Evolutionary conservation across 2,329 filamentous ascomycete species (phyloP).

Genomic region (Arthrobotrys sphaeroides): DNA sequence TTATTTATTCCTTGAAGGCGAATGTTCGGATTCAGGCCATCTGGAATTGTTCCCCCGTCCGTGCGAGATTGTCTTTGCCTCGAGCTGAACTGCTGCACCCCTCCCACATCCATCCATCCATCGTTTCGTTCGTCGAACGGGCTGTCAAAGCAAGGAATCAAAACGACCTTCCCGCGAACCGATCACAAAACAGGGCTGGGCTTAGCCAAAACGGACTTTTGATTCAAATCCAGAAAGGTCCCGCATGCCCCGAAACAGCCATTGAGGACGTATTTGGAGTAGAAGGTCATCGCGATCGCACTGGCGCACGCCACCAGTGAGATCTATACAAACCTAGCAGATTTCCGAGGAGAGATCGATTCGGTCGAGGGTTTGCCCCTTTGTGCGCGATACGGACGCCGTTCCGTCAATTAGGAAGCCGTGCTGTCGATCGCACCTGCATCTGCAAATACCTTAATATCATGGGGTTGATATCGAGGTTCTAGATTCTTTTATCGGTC

Average conservation of each 20-base stretch:
- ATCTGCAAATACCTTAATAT: slow-evolving; percentile 24
- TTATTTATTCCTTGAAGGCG: not conserved
- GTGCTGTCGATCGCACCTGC: slow-evolving; percentile 42
- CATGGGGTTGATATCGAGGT: slow-evolving; percentile 27
- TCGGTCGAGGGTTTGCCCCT: slow-evolving; percentile 8
- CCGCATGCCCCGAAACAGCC: slow-evolving; percentile 28
- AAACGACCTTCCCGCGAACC: slow-evolving; percentile 11
- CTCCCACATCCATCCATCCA: too few relatives aligned
- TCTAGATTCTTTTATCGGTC: slow-evolving; percentile 47
- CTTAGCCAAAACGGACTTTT: slow-evolving; percentile 25
- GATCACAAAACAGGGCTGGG: slow-evolving; percentile 31
- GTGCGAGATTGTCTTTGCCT: slow-evolving; percentile 25
- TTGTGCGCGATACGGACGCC: slow-evolving; percentile 37
- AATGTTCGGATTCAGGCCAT: not conserved
- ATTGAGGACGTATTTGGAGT: slow-evolving; percentile 29
- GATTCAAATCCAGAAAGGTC: slow-evolving; percentile 27
- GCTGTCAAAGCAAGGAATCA: slow-evolving; percentile 8
- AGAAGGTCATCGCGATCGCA: slow-evolving; percentile 25
- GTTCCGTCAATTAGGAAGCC: slow-evolving; percentile 28
- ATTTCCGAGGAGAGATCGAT: slow-evolving; percentile 26
- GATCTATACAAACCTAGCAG: slow-evolving; percentile 24
- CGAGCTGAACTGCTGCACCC: slow-evolving; percentile 28
- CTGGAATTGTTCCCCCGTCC: slow-evolving; percentile 17
- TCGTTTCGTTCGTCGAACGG: not conserved
- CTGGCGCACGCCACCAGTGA: slow-evolving; percentile 36